Evolutionary conservation across 331 rosid species (phyloP), one percentile per base, ranked within the genome.

Genomic region (Telfairia occidentalis): DNA sequence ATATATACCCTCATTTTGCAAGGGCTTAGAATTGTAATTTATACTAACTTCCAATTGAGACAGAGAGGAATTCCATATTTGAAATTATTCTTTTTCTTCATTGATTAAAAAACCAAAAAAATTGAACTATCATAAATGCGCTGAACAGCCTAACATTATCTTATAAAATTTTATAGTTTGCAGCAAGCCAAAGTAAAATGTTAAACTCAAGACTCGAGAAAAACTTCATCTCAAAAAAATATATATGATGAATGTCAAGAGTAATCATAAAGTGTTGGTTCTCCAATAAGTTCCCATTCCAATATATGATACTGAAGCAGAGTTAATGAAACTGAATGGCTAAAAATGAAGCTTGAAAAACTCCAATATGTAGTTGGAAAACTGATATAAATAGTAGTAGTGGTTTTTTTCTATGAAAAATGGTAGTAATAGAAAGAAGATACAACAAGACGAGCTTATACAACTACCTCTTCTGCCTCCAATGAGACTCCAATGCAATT

Each of bases 381-480:
- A 52, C 64, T 29, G 46, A 54, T 13, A 57, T 24, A 78, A 5
- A 65, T 1, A 13, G 4, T 13, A 29, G 7, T 1, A 60, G 43
- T 12, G 4, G 32, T 60, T 18, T 30, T 5, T 60, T 16, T 15
- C 43, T 30, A 60, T 1, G 21, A 34, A 34, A 30, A 61, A 24
- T 58, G 10, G 29, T 2, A 64, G 30, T 32, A 75, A 35, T 7
- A 4, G 26, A 45, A 13, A 34, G 24, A 35, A 78, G 16, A 82
- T 16, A 9, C 24, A 54, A 8, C 24, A 30, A 21, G 2, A 16
- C 66, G 24, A 38, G 42, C 42, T 45, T 13, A 45, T 6, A 24
- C 34, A n/a, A 34, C 34, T 84, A 95, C 99, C 99, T 90, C 83
- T 77, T 90, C 87, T 7, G 90, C 88, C 77, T 89, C 88, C 85